Base-by-base conservation (phyloP, 352 stramenopile species). In the Phytophthora sp. region DNA sequence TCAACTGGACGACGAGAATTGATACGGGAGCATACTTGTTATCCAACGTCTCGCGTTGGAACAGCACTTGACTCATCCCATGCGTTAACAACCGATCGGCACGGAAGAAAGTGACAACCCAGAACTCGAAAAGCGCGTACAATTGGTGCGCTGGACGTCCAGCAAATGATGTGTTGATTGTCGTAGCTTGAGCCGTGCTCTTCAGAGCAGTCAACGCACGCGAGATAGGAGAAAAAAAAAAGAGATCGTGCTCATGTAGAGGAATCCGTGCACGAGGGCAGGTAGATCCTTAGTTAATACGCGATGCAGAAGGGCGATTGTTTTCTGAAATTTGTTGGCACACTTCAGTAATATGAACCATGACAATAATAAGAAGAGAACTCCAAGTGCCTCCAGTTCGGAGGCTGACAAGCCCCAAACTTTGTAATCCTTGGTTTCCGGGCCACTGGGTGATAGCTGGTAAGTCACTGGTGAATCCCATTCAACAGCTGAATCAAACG, bases 31-130 rank as follows among this genome's bases (percentile, higher is more conserved):
- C 80, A 24, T 86, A 90, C 53, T 88, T 86, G 61, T 88, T 80
- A 54, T 88, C 81, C 16, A 88, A 57, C 27, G 72, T 78, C 45
- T 88, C 81, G 29, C 80, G 73, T 36, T 83, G 77, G 36, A 90
- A 90, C 36, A 90, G 39, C 18, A 90, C 81, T 21, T 90, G 78
- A 41, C 72, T 87, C 81, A 90, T 88, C 78, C 75, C 76, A 88
- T 63, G 74, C 7, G 76, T 66, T 23, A 90, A 64, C 29, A 90
- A 44, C 79, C 81, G 13, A 90, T 82, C 1, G 77, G 81, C 7
- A 90, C 33, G 62, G n/a, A 88, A 86, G 66, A 87, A 87, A 5
- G 77, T 78, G 16, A 85, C 69, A 1, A 76, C 79, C 74, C 77
- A 82, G 20, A 88, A 45, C 1, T 77, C 81, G 3, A 90, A 54